phyloP scores from a whole-genome alignment of 1,284 basidiomycete species.

The Omphalotus olearius region DNA sequence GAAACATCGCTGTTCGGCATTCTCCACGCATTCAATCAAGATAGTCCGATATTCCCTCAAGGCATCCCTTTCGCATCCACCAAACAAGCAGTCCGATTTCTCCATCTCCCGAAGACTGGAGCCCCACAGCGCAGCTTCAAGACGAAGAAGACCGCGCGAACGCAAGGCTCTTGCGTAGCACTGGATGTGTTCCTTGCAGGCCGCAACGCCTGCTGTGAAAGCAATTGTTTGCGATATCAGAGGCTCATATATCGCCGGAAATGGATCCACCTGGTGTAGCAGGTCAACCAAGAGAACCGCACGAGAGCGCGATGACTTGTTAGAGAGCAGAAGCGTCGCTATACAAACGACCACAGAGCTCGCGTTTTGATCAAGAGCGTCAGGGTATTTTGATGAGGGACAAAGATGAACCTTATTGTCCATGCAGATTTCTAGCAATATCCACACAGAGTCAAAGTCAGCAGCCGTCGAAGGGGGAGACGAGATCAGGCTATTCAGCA shows the following conservation, averaged over 20 bases:
- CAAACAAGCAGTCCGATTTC: constrained; percentile 20
- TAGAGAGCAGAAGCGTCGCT: constrained; percentile 3
- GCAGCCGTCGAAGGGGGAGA: neutral
- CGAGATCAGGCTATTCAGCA: neutral
- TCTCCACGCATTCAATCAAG: constrained; percentile 44
- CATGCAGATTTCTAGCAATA: constrained; percentile 1
- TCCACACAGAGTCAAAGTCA: neutral
- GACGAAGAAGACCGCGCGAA: constrained; percentile 28
- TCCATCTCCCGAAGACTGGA: constrained; percentile 47
- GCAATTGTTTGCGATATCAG: constrained; percentile 22
- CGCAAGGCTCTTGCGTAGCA: constrained; percentile 31
- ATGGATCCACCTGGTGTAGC: neutral
- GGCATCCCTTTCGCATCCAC: constrained; percentile 17
- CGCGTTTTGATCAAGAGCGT: neutral
- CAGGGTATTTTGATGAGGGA: neutral
- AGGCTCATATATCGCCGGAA: constrained; percentile 3
- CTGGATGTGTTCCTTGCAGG: constrained; percentile 22
- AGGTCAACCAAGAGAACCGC: neutral
- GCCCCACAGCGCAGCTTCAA: constrained; percentile 52
- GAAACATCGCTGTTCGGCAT: constrained; percentile 44
- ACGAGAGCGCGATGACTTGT: too few relatives aligned
- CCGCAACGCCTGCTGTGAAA: constrained; percentile 1
- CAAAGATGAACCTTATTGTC: constrained; percentile 1
- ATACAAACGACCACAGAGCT: constrained; percentile 3
- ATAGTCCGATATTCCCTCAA: constrained; percentile 30